Evolutionary conservation across 805 yeast genomes (phyloP).

Genomic region (Kodamaea kaohsiungensis): DNA sequence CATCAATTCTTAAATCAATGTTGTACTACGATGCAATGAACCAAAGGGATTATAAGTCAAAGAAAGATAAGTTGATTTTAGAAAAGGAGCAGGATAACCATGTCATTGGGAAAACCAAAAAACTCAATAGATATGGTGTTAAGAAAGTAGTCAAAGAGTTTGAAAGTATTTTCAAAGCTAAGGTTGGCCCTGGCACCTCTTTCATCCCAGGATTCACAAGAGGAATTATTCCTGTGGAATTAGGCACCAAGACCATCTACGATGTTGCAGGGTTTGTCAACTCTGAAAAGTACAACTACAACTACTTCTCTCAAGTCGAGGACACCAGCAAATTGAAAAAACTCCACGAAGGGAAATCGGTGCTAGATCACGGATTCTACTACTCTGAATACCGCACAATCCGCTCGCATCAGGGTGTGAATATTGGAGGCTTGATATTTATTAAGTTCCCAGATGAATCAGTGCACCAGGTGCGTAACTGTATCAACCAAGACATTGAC

Average conservation of each 20-base stretch:
- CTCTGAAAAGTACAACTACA: conserved; percentile 2
- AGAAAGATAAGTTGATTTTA: conserved; percentile 10
- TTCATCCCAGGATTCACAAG: conserved; percentile 74
- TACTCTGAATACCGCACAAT: conserved; percentile 36
- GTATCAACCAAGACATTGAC: conserved; percentile 42
- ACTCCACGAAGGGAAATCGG: conserved; percentile 28
- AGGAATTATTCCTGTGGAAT: conserved; percentile 36
- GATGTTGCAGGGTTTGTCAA: conserved; percentile 52
- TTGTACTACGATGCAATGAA: conserved; percentile 20
- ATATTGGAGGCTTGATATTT: conserved; percentile 64
- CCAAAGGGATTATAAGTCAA: conserved; percentile 9
- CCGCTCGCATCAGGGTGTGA: conserved; percentile 46
- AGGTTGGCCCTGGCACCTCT: conserved; percentile 48
- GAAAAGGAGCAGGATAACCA: conserved; percentile 20
- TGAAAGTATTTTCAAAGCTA: conserved; percentile 22
- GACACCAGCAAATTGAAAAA: conserved; percentile 23
- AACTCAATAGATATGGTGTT: conserved; percentile 5
- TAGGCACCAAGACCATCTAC: conserved; percentile 32
- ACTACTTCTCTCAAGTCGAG: conserved; percentile 23
- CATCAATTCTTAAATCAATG: conserved; percentile 55
- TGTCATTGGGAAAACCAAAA: conserved; percentile 12
- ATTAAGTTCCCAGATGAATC: conserved; percentile 54
- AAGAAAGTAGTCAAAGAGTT: conserved; percentile 10
- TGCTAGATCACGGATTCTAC: conserved; percentile 31
- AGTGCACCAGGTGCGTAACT: conserved; percentile 49